These are phyloP conservation scores for Neurospora terricola DNA, from an alignment of 495 filamentous ascomycete genomes.

Conservation along the genomic window DNA sequence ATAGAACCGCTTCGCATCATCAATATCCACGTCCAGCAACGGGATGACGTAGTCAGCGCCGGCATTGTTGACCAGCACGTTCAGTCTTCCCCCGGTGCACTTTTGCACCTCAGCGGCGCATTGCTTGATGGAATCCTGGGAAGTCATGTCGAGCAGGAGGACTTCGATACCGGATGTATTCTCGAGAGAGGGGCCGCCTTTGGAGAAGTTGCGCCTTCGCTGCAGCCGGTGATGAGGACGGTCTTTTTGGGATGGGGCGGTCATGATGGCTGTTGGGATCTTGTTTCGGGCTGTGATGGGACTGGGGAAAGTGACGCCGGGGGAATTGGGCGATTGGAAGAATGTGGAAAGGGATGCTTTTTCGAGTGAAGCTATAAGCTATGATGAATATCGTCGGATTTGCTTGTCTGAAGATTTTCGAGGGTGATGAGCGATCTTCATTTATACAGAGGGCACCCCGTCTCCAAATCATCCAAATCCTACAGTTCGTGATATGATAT, in stretches of 20 bases:
- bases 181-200: constrained; percentile 26
- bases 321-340: background rate
- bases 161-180: constrained; percentile 31
- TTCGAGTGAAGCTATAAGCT: background rate
- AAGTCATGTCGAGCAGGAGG: constrained; percentile 40
- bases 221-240: constrained; percentile 39
- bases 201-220: constrained; percentile 33
- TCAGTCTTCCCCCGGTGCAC: constrained; percentile 29
- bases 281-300: background rate
- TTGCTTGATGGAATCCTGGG: constrained; percentile 24
- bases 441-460: background rate
- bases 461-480: background rate
- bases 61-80: constrained; percentile 48
- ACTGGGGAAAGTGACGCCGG: background rate
- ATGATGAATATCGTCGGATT: background rate
- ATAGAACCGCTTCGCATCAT: constrained; percentile 33
- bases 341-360: background rate
- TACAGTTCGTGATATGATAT: background rate
- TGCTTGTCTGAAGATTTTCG: background rate
- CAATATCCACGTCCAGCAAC: constrained; percentile 36
- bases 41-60: constrained; percentile 32
- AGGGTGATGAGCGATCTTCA: background rate
- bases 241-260: background rate
- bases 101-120: constrained; percentile 17
- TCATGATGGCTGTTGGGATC: background rate